These are phyloP conservation scores for Kluyveromyces wickerhamii DNA, from an alignment of 805 yeast species.

Conservation along the genomic window DNA sequence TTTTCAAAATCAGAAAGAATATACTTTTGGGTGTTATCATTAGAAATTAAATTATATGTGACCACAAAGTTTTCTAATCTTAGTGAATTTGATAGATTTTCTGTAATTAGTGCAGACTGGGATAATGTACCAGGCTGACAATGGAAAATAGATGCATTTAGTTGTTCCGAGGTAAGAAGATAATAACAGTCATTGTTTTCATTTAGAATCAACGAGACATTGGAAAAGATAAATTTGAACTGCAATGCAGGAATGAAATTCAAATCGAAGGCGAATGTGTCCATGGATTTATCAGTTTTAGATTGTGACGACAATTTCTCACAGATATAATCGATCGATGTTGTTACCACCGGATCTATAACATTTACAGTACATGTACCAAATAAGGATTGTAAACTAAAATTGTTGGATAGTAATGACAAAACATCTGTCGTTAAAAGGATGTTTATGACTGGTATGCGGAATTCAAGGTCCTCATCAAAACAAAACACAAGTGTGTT, in stretches of 20 bases:
- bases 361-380: slow-evolving; percentile 20
- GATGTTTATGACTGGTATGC: slow-evolving; percentile 25
- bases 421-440: slow-evolving; percentile 23
- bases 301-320: too few species aligned
- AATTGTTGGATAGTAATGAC: slow-evolving; percentile 13
- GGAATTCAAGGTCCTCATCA: slow-evolving; percentile 16
- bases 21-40: not conserved
- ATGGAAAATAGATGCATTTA: too few species aligned
- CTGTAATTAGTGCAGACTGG: too few species aligned
- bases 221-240: too few species aligned
- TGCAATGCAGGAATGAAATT: too few species aligned
- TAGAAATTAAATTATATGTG: not conserved
- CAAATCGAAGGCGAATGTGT: too few species aligned
- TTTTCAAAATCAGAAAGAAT: not conserved
- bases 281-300: too few species aligned
- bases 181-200: too few species aligned
- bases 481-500: slow-evolving; percentile 17
- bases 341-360: slow-evolving; percentile 25
- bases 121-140: too few species aligned
- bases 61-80: not conserved
- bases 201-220: too few species aligned
- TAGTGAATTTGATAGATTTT: not conserved
- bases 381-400: slow-evolving; percentile 14
- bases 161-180: too few species aligned
- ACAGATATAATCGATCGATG: slow-evolving; percentile 16